A percentile compares a stretch with the other conserved stretches of the same genome.
Evolutionary conservation across 2,329 filamentous ascomycete species (phyloP).

Genomic region (Massarina eburnea): DNA sequence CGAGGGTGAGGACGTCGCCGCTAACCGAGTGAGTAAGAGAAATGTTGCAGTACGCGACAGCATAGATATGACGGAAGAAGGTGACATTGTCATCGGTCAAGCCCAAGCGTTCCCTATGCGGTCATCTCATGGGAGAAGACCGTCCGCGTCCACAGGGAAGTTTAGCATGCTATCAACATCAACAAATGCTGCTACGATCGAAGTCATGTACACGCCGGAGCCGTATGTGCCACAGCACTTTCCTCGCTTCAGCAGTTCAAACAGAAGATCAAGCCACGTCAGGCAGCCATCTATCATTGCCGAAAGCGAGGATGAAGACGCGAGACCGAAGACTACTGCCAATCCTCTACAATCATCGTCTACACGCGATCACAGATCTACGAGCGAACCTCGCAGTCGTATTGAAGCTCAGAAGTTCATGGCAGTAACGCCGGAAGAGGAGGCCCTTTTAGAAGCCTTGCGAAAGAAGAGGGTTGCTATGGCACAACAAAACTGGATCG

Average conservation of each 20-base stretch:
- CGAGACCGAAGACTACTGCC: slow-evolving; percentile 32
- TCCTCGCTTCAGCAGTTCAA: slow-evolving; percentile 20
- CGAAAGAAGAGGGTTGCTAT: slow-evolving; percentile 52
- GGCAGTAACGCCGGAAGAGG: slow-evolving; percentile 54
- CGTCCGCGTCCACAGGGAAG: slow-evolving; percentile 32
- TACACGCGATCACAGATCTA: slow-evolving; percentile 32
- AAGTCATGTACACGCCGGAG: slow-evolving; percentile 43
- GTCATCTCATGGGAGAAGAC: slow-evolving; percentile 19
- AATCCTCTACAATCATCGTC: slow-evolving; percentile 27
- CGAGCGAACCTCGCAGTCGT: slow-evolving; percentile 33
- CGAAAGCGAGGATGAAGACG: slow-evolving; percentile 37
- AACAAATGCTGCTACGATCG: slow-evolving; percentile 42
- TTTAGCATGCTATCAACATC: slow-evolving; percentile 38
- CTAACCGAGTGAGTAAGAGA: slow-evolving; percentile 3
- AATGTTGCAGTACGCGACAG: slow-evolving; percentile 31
- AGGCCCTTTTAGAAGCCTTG: slow-evolving; percentile 53
- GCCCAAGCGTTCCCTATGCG: slow-evolving; percentile 41
- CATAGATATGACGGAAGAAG: slow-evolving; percentile 37
- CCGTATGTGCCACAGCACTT: slow-evolving; percentile 23
- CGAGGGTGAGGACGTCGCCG: slow-evolving; percentile 27
- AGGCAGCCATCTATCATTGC: slow-evolving; percentile 43
- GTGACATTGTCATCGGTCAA: slow-evolving; percentile 40
- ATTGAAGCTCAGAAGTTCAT: slow-evolving; percentile 42
- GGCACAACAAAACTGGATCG: slow-evolving; percentile 44
- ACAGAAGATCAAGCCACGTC: slow-evolving; percentile 31